Evolutionary conservation across 768 basidiomycete genomes (phyloP), one percentile per base, ranked within the genome.

Genomic region (Daedalea quercina): DNA sequence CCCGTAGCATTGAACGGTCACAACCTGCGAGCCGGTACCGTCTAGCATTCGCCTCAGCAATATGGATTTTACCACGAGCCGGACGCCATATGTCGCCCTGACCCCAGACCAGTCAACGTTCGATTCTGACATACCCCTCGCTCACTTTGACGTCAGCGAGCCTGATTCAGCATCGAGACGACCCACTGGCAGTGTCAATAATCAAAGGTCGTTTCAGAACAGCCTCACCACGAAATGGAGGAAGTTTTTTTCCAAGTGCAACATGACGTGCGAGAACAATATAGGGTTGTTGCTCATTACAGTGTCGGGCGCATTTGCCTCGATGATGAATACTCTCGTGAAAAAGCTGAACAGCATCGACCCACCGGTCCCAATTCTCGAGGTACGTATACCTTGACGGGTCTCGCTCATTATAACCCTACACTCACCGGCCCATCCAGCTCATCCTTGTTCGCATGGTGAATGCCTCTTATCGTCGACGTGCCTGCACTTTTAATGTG

Each of bases 401-500:
- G 34, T 35, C 34, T 35, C 9, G 17, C 17, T 35, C 8, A 35
- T 35, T 17, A 17, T 35, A 35, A 9, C 17, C 34, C 17, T 8
- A 35, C 8, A 8, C 8, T 35, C 9, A 8, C 34, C 17, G 9
- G 44, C 0, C 37, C 31, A 26, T 9, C 12, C 6, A 84, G 73
- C 62, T 85, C 19, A 76, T 87, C 24, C 64, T 69, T 34, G 70
- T 82, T 45, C 70, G 85, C 54, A 86, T 85, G 84, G 80, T 78
- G 54, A 25, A 72, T 44, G 34, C n/a, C n/a, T n/a, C n/a, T n/a
- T n/a, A n/a, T n/a, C n/a, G n/a, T n/a, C n/a, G n/a, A n/a, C n/a
- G n/a, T n/a, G n/a, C n/a, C n/a, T n/a, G n/a, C n/a, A n/a, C n/a
- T n/a, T n/a, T n/a, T n/a, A n/a, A n/a, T n/a, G n/a, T n/a, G n/a